Percentiles rank a stretch among this genome's conserved stretches.
These are phyloP conservation scores for Aspergillus bridgeri DNA, from an alignment of 495 filamentous ascomycete species.

Conservation along the genomic window DNA sequence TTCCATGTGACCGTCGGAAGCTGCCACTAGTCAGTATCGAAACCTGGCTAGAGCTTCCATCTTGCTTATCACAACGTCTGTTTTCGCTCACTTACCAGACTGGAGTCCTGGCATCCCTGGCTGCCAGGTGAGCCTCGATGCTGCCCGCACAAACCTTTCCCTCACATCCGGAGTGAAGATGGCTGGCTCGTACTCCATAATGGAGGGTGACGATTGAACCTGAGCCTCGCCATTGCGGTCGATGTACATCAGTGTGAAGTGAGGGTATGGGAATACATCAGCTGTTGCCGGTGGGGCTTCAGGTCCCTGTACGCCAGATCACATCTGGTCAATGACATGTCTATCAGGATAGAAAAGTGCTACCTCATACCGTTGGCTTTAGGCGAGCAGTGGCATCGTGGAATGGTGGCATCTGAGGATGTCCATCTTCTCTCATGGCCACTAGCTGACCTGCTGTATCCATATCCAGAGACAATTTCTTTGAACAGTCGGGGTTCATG, in stretches of 20 bases:
- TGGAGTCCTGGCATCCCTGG: slow-evolving; percentile 15
- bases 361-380: slow-evolving; percentile 16
- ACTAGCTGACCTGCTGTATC: slow-evolving; percentile 16
- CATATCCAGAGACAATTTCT: slow-evolving; percentile 1
- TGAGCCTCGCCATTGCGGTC: slow-evolving; percentile 37
- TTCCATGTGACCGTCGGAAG: slow-evolving; percentile 9
- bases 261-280: slow-evolving; percentile 29
- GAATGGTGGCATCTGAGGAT: slow-evolving; percentile 17
- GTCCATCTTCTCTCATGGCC: slow-evolving; percentile 11
- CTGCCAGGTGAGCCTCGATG: slow-evolving; percentile 18
- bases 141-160: slow-evolving; percentile 34
- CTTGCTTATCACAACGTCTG: neutral
- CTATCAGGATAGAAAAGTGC: neutral
- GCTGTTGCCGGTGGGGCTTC: slow-evolving; percentile 16
- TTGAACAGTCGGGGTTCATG: neutral
- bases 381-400: slow-evolving; percentile 21
- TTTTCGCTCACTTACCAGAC: slow-evolving; percentile 20
- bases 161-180: slow-evolving; percentile 42
- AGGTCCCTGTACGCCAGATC: slow-evolving; percentile 15
- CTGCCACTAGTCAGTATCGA: slow-evolving; percentile 5
- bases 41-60: neutral
- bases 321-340: slow-evolving; percentile 9
- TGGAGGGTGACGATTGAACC: slow-evolving; percentile 32
- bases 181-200: slow-evolving; percentile 31
- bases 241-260: slow-evolving; percentile 41